Evolutionary conservation across 1,284 basidiomycete species (phyloP), one percentile per base, ranked within the genome.

Genomic region (Cryptococcus sp.): DNA sequence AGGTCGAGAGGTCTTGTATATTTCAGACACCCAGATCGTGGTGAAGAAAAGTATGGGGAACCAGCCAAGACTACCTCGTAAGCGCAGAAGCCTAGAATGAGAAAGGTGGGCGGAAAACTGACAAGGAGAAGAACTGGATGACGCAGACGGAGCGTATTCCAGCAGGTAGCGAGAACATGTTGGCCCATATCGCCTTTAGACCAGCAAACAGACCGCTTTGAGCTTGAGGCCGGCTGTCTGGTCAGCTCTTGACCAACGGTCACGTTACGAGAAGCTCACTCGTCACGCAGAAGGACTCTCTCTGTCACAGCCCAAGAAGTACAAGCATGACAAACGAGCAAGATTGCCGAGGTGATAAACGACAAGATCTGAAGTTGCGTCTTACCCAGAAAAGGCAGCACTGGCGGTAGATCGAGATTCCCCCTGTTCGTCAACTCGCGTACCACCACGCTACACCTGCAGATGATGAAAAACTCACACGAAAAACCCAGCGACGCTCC

Each of bases 21-120:
- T 79, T 61, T 93, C 90, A 11, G 86, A 85, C 43, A 94, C 80
- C 74, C 91, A 97, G 12, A 87, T 76, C 0, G 85, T 85, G 0
- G 84, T 85, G 75, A 90, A 94, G 74, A 94, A 93, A 2, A 93
- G 75, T 24, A 91, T 75, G 0, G 90, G 90, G 60, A 91, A 93
- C 90, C 90, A 93, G 3, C 81, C 86, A 50, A 89, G 76, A 80
- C 82, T 88, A 33, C 16, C 28, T 31, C 7, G 26, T 18, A 51
- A n/a, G 25, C 26, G 51, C 44, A n/a, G 40, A 9, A 21, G n/a
- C n/a, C n/a, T 11, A 36, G 33, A 42, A 31, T 10, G 7, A 35
- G 9, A 32, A 26, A 52, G 26, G 25, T 22, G 14, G 25, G 10
- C n/a, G n/a, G n/a, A n/a, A n/a, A n/a, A 76, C 84, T 58, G 66